Evolutionary conservation across 495 filamentous ascomycete genomes (phyloP).

Genomic region (Aspergillus kassunensis): DNA sequence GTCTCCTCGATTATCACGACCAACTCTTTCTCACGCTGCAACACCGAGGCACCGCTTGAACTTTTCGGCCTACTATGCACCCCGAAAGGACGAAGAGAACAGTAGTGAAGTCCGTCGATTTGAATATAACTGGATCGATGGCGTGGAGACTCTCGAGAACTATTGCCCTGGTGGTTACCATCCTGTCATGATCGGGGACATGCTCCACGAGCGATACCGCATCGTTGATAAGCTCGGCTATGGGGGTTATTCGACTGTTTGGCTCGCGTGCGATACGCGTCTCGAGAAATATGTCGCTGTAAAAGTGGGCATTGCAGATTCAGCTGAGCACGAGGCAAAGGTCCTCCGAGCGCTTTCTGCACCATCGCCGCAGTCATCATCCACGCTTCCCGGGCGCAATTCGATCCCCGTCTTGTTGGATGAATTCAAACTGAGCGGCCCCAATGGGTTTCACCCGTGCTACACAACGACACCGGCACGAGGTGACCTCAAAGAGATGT

Average conservation of each 20-base stretch:
- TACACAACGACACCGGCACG: constrained; percentile 21
- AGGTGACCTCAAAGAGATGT: constrained; percentile 28
- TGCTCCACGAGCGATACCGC: constrained; percentile 35
- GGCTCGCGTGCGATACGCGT: constrained; percentile 47
- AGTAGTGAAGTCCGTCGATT: not conserved
- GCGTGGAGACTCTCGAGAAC: constrained; percentile 28
- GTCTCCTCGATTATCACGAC: too few relatives aligned
- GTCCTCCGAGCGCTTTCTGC: constrained; percentile 24
- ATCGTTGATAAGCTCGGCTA: constrained; percentile 53
- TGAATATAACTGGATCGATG: constrained; percentile 30
- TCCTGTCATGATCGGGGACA: constrained; percentile 43
- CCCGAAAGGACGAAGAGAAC: not conserved
- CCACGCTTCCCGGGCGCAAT: constrained; percentile 13
- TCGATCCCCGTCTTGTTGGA: constrained; percentile 17
- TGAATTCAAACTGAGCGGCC: constrained; percentile 28
- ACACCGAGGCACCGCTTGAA: too few relatives aligned
- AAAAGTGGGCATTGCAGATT: constrained; percentile 27
- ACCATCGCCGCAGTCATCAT: not conserved
- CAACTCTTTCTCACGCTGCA: too few relatives aligned
- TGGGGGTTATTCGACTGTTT: constrained; percentile 50
- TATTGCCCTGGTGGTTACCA: constrained; percentile 40
- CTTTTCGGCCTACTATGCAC: too few relatives aligned
- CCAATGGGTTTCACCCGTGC: constrained; percentile 30
- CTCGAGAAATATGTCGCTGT: constrained; percentile 29
- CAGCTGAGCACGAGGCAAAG: constrained; percentile 16